Evolutionary conservation across 2,329 filamentous ascomycete species (phyloP).

Genomic region (Cordyceps tenuipes): DNA sequence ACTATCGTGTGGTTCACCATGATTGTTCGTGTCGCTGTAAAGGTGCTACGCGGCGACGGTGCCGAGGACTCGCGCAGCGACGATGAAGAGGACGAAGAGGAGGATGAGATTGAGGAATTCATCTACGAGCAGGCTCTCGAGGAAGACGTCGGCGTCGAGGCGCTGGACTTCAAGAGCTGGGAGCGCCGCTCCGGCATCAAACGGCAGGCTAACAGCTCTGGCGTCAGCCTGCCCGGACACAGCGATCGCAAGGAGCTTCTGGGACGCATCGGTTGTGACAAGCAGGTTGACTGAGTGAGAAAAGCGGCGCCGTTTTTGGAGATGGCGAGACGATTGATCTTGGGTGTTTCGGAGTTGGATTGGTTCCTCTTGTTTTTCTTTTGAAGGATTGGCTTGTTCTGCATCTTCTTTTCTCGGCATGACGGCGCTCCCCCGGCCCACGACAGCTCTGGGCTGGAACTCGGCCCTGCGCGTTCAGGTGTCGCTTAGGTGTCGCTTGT

Average conservation of each 20-base stretch:
- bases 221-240: slow-evolving; percentile 60
- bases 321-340: not conserved
- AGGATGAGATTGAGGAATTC: slow-evolving; percentile 42
- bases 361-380: not conserved
- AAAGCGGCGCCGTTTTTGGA: not conserved
- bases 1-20: slow-evolving; percentile 83
- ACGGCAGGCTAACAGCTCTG: slow-evolving; percentile 44
- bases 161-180: slow-evolving; percentile 58
- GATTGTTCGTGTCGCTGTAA: slow-evolving; percentile 75
- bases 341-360: slow-evolving; percentile 4
- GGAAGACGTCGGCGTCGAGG: slow-evolving; percentile 68
- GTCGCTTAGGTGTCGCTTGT: not conserved
- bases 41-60: slow-evolving; percentile 65
- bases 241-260: slow-evolving; percentile 74
- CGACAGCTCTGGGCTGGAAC: not conserved
- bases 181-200: slow-evolving; percentile 48
- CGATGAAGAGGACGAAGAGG: slow-evolving; percentile 65
- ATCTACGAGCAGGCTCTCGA: slow-evolving; percentile 54
- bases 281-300: slow-evolving; percentile 46
- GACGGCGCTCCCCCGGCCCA: no score
- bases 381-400: not conserved
- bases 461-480: not conserved
- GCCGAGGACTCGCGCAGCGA: slow-evolving; percentile 87
- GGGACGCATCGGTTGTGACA: slow-evolving; percentile 75
- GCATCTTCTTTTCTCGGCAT: not conserved